Evolutionary conservation across 306 rosid genomes (phyloP).

Genomic region (Corylus heterophylla): DNA sequence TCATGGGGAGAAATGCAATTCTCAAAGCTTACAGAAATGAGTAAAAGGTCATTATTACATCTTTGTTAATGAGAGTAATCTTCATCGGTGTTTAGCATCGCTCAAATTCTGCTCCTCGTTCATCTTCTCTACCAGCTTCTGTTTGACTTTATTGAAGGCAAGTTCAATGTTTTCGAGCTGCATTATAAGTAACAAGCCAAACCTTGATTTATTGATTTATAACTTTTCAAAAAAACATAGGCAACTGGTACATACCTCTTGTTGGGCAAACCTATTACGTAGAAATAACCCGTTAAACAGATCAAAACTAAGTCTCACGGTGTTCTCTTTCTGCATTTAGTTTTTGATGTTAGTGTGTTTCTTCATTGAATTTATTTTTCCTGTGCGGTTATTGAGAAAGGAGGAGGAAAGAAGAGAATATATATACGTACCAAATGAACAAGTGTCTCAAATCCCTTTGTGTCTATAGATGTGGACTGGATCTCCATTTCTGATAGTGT

Average conservation of each 20-base stretch:
- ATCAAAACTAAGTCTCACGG: conserved; percentile 47
- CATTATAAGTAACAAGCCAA: not conserved
- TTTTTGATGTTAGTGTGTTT: conserved; percentile 6
- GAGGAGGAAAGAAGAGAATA: not conserved
- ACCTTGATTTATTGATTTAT: not conserved
- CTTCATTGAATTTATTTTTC: not conserved
- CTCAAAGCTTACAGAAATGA: too few species aligned
- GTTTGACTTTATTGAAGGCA: conserved; percentile 35
- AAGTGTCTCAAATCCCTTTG: conserved; percentile 53
- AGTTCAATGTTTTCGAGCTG: conserved; percentile 39
- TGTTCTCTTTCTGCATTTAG: conserved; percentile 54
- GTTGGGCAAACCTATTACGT: conserved; percentile 57
- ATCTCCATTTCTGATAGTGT: conserved; percentile 52
- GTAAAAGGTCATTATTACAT: not conserved
- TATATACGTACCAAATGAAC: conserved; percentile 41
- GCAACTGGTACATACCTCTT: conserved; percentile 48
- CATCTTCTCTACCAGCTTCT: conserved; percentile 27
- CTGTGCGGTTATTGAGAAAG: not conserved
- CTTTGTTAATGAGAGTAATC: not conserved
- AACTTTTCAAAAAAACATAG: conserved; percentile 1
- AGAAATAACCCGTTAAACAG: conserved; percentile 52
- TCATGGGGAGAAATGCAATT: too few species aligned
- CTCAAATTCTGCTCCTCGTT: conserved; percentile 2
- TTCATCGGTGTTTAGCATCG: too few species aligned
- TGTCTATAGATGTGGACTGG: conserved; percentile 51